A percentile compares a stretch with the other conserved stretches of the same genome.
Conservation (phyloP, 2,329 filamentous ascomycete genomes). For the Trichoderma citrinoviride region DNA sequence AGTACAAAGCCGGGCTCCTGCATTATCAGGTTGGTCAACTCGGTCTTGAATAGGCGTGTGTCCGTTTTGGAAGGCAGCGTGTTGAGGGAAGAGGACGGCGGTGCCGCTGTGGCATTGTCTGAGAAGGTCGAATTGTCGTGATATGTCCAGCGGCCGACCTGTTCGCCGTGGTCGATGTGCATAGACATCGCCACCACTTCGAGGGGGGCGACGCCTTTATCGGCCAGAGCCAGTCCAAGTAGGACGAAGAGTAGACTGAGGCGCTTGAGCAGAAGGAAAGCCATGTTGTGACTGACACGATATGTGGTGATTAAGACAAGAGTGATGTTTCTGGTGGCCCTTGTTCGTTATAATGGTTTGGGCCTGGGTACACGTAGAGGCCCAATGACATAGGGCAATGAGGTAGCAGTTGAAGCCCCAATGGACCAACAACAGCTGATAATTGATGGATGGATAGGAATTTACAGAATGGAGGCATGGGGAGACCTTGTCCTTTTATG, state of each 20-base stretch:
- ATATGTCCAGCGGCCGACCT: conserved; percentile 36
- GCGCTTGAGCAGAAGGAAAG: neutral
- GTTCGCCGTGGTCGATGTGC: neutral
- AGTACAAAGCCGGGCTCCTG: conserved; percentile 27
- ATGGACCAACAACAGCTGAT: neutral
- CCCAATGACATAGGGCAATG: neutral
- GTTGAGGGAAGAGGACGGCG: neutral
- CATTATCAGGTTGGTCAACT: conserved; percentile 24
- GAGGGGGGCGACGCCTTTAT: neutral
- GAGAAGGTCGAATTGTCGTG: conserved; percentile 46
- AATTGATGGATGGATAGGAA: neutral
- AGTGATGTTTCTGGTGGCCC: neutral
- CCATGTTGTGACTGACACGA: conserved; percentile 18
- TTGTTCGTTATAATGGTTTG: neutral
- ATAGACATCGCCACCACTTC: neutral
- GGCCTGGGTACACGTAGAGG: neutral
- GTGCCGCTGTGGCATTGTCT: neutral
- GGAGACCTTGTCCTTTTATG: conserved; percentile 8
- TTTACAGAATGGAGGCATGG: neutral
- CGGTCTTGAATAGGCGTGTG: conserved; percentile 16
- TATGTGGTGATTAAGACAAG: neutral
- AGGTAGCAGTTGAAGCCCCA: no score
- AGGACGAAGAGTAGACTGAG: conserved; percentile 14
- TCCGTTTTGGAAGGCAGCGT: neutral
- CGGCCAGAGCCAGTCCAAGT: conserved; percentile 13